phyloP scores from a whole-genome alignment of 306 rosid species.

The Cercis canadensis region DNA sequence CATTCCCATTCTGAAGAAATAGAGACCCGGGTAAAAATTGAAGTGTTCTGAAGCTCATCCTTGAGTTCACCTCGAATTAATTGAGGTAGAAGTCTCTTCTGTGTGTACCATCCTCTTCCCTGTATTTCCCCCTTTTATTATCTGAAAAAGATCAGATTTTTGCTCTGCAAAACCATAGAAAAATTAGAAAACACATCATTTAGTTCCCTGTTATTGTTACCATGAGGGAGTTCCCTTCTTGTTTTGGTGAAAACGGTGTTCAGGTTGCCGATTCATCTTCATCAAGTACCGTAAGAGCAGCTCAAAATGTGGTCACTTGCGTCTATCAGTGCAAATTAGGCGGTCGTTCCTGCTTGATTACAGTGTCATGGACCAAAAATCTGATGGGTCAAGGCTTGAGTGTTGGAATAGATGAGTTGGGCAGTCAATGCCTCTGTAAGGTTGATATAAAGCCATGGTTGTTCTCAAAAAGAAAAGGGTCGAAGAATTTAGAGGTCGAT shows the following conservation, averaged over 20 bases:
- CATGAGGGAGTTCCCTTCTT: slow-evolving; percentile 98
- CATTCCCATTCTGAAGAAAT: slow-evolving; percentile 29
- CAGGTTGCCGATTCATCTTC: slow-evolving; percentile 79
- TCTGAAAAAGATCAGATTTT: slow-evolving; percentile 33
- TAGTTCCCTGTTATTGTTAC: slow-evolving; percentile 12
- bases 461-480: slow-evolving; percentile 85
- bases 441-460: slow-evolving; percentile 92
- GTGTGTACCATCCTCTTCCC: slow-evolving; percentile 9
- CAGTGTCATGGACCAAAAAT: slow-evolving; percentile 85
- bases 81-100: slow-evolving; percentile 39
- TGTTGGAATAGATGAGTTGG: slow-evolving; percentile 66
- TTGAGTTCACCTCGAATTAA: slow-evolving; percentile 25
- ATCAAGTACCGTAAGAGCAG: slow-evolving; percentile 56
- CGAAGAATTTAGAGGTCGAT: slow-evolving; percentile 62
- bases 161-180: slow-evolving; percentile 2
- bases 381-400: slow-evolving; percentile 85
- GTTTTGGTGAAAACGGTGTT: slow-evolving; percentile 96
- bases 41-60: slow-evolving; percentile 43
- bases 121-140: slow-evolving; percentile 10
- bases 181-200: slow-evolving; percentile 20
- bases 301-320: slow-evolving; percentile 79
- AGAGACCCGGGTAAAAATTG: slow-evolving; percentile 35
- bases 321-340: slow-evolving; percentile 72
- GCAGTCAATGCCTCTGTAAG: slow-evolving; percentile 67
- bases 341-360: slow-evolving; percentile 69